Evolutionary conservation across 2,329 filamentous ascomycete genomes (phyloP), one percentile per base, ranked within the genome.

Genomic region (Pseudogymnoascus sp.): DNA sequence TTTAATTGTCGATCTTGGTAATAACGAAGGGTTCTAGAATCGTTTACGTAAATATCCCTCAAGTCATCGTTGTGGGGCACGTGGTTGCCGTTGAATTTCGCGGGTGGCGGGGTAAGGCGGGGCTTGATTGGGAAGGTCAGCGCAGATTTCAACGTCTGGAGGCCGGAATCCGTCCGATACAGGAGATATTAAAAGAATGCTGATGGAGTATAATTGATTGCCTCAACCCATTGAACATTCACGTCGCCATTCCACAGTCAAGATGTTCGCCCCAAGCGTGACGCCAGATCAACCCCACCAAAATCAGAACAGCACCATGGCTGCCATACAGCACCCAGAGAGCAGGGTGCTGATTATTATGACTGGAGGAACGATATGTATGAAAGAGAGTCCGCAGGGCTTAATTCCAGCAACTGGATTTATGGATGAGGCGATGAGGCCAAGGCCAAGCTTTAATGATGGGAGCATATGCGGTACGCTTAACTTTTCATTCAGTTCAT

Each of bases 341-440:
- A 81, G 84, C 17, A 77, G 84, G 58, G 83, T 90, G 8, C 76
- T 90, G 63, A 84, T 88, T 63, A 84, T 90, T 69, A 88, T 89
- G 77, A 90, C 87, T 7, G 80, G 83, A 13, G 83, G 83, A 7
- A 85, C 83, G 2, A 90, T 90, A 66, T 90, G 86, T 73, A 90
- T 90, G 87, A 80, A 81, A 68, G 80, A 79, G 58, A 86, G 85
- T n/a, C 78, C 81, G 21, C 79, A 87, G 60, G 87, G 87, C 0
- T 80, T 89, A 61, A 75, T 89, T 17, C 87, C 87, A 2, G 71
- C 70, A 4, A 68, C 66, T 71, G 84, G 85, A 0, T 90, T 90
- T 70, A 75, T 89, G 58, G 82, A 88, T 64, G 78, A 81, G 58
- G 86, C 85, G 62, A 80, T 90, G 70, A 81, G 81, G 10, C 85